Percentiles rank a stretch among this genome's conserved stretches.
phyloP scores from a whole-genome alignment of 208 protist species.

The Porcisia deanei region DNA sequence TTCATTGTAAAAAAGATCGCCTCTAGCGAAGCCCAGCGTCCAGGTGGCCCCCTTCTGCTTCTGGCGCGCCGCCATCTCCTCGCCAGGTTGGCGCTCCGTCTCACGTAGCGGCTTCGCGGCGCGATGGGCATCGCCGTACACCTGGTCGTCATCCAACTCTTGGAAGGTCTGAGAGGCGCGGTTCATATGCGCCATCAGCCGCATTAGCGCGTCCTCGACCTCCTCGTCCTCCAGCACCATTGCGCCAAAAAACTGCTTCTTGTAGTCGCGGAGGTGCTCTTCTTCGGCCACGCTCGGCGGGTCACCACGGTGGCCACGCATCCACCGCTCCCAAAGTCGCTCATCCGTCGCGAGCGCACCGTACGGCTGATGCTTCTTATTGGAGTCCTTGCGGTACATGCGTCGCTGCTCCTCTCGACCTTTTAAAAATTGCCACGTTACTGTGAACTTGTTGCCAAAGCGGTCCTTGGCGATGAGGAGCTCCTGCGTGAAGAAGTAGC shows the following conservation, averaged over 20 bases:
- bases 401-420: conserved; percentile 85
- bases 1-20: conserved; percentile 92
- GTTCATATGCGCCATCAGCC: conserved; percentile 89
- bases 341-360: conserved; percentile 85
- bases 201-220: conserved; percentile 88
- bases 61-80: conserved; percentile 58
- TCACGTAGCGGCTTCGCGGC: conserved; percentile 69
- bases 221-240: conserved; percentile 90
- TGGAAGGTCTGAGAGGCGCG: conserved; percentile 75
- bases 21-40: conserved; percentile 84
- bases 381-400: conserved; percentile 86
- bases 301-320: conserved; percentile 86
- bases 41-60: conserved; percentile 77
- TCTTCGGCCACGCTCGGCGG: conserved; percentile 83
- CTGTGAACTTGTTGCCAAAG: conserved; percentile 90
- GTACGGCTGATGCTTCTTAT: conserved; percentile 88
- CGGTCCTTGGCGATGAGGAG: conserved; percentile 89
- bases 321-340: conserved; percentile 87
- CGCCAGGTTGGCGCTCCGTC: conserved; percentile 64
- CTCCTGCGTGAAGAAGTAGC: conserved; percentile 90
- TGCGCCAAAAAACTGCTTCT: conserved; percentile 84
- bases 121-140: conserved; percentile 80
- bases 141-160: conserved; percentile 88
- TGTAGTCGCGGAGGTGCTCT: conserved; percentile 82
- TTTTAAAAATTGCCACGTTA: conserved; percentile 86